These are phyloP conservation scores for Teratosphaeria pseudoeucalypti DNA, from an alignment of 2,329 filamentous ascomycete species.

Conservation along the genomic window DNA sequence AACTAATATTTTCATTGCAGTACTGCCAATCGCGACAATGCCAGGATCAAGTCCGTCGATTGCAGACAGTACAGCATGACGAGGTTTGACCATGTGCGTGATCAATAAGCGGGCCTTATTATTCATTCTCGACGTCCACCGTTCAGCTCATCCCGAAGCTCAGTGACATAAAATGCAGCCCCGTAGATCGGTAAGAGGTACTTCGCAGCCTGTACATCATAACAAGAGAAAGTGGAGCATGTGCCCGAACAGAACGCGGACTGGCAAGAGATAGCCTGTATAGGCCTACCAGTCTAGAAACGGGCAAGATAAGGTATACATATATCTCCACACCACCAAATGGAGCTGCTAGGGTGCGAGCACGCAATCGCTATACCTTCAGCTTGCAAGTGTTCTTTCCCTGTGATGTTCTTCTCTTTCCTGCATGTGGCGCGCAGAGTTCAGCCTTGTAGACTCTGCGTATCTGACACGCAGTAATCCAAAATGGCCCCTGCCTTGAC, in stretches of 20 bases:
- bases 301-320: neutral
- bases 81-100: no score
- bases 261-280: neutral
- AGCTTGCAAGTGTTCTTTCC: neutral
- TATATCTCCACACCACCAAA: neutral
- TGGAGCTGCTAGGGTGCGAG: neutral
- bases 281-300: no score
- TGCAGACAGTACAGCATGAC: no score
- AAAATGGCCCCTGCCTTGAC: slow-evolving; percentile 1
- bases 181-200: no score
- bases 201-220: no score
- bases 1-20: neutral
- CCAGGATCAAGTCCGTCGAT: no score
- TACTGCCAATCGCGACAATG: no score
- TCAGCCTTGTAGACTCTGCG: neutral
- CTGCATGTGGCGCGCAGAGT: neutral
- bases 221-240: no score
- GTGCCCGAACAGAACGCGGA: neutral
- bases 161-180: no score
- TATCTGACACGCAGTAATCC: neutral
- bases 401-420: neutral
- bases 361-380: neutral
- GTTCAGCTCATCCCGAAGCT: no score
- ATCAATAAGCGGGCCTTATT: no score
- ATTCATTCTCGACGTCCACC: no score